Evolutionary conservation across 2,329 filamentous ascomycete genomes (phyloP).

Genomic region (Xylariaceae sp.): DNA sequence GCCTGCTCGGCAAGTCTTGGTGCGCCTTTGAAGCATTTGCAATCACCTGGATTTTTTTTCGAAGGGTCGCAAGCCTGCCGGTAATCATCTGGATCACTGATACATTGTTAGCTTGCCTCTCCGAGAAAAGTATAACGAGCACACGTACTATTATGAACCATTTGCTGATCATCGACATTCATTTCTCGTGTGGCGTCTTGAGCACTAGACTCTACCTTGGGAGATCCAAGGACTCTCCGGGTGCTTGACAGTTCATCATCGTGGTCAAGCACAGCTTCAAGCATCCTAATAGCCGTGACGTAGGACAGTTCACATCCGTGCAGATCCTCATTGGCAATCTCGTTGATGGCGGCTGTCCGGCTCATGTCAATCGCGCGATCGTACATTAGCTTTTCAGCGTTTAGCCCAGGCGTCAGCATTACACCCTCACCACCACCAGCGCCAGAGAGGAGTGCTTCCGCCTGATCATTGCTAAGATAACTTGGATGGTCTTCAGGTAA

Average conservation of each 20-base stretch:
- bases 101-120: slow-evolving; percentile 29
- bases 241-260: slow-evolving; percentile 59
- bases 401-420: slow-evolving; percentile 81
- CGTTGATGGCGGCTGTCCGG: slow-evolving; percentile 87
- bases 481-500: slow-evolving; percentile 82
- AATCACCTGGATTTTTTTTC: slow-evolving; percentile 61
- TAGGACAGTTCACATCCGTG: slow-evolving; percentile 89
- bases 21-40: slow-evolving; percentile 54
- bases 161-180: slow-evolving; percentile 69
- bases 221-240: slow-evolving; percentile 36
- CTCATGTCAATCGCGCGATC: slow-evolving; percentile 98
- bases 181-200: slow-evolving; percentile 47
- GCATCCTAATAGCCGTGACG: slow-evolving; percentile 86
- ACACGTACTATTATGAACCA: slow-evolving; percentile 69
- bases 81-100: slow-evolving; percentile 63
- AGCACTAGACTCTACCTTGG: slow-evolving; percentile 43
- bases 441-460: slow-evolving; percentile 54
- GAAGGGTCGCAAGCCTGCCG: slow-evolving; percentile 52
- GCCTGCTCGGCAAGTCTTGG: slow-evolving; percentile 43
- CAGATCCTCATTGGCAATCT: slow-evolving; percentile 88
- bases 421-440: slow-evolving; percentile 75
- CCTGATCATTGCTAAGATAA: slow-evolving; percentile 75
- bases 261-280: slow-evolving; percentile 88
- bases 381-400: slow-evolving; percentile 96
- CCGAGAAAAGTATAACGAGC: neutral